Evolutionary conservation across 225 moss, liverwort and hornwort genomes (phyloP).

Genomic region (Pleurozium schreberi): DNA sequence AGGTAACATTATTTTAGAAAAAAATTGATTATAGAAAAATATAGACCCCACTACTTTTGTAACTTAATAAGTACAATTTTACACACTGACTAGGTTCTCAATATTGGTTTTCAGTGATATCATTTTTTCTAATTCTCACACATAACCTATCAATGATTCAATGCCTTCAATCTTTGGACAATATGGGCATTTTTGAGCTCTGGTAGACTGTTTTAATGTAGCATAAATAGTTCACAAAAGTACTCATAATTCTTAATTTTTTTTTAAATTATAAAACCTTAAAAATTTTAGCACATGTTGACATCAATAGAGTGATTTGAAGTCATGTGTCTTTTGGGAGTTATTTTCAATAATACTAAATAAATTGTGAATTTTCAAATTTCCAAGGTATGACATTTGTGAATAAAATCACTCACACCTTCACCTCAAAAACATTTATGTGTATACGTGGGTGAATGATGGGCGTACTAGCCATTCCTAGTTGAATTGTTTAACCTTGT

Average conservation of each 20-base stretch:
- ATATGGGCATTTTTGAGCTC: not conserved
- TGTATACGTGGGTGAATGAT: not conserved
- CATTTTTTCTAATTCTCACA: no score
- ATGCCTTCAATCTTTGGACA: no score
- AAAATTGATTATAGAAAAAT: no score
- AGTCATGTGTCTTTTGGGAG: not conserved
- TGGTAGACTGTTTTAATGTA: not conserved
- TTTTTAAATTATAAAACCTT: no score
- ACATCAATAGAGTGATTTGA: not conserved
- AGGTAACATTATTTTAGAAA: not conserved
- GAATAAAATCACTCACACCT: not conserved
- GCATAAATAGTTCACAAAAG: not conserved
- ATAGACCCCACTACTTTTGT: no score
- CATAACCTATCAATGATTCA: not conserved
- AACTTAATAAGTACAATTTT: not conserved
- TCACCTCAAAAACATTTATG: accelerated
- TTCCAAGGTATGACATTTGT: not conserved
- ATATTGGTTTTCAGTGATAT: not conserved
- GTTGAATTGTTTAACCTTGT: not conserved
- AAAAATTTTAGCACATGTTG: not conserved
- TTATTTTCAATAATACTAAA: not conserved
- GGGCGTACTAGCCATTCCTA: not conserved
- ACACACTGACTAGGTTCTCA: not conserved
- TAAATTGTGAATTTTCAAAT: not conserved
- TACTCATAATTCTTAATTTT: not conserved